These are phyloP conservation scores for Ampelomyces quisqualis DNA, from an alignment of 2,329 filamentous ascomycete species.

Conservation along the genomic window DNA sequence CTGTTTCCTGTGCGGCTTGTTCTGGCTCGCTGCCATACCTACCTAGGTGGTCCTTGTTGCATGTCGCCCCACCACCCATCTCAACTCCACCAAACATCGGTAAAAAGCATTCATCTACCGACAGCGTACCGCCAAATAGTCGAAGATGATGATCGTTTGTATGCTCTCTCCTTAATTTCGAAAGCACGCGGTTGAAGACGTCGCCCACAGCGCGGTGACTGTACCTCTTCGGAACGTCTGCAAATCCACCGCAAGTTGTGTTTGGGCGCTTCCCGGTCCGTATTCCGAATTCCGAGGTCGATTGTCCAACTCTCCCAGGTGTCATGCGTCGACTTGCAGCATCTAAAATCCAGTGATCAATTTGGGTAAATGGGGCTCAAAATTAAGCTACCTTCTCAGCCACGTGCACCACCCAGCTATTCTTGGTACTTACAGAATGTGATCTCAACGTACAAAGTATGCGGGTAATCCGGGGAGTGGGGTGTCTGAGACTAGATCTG, in stretches of 20 bases:
- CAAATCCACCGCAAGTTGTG: neutral
- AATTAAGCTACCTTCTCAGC: neutral
- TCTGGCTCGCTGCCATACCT: slow-evolving; percentile 1
- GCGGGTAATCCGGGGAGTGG: neutral
- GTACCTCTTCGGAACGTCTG: neutral
- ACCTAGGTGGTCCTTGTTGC: neutral
- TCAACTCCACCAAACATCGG: neutral
- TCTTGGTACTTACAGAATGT: neutral
- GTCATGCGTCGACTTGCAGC: slow-evolving; percentile 3
- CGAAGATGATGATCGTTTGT: neutral
- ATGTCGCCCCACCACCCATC: slow-evolving; percentile 3
- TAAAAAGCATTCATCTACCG: neutral
- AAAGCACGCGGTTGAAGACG: no score
- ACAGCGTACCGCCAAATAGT: neutral
- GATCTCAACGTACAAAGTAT: slow-evolving; percentile 4
- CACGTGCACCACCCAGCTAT: neutral
- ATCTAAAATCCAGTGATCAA: slow-evolving; percentile 5
- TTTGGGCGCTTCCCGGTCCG: neutral
- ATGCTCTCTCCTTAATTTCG: no score
- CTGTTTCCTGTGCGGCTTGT: neutral
- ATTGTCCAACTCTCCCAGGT: slow-evolving; percentile 2
- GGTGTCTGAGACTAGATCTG: neutral
- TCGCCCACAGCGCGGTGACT: neutral
- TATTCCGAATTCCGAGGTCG: slow-evolving; percentile 4
- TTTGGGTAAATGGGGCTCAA: slow-evolving; percentile 2